These are phyloP conservation scores for Picochlorum sp. DNA, from an alignment of 139 green algal species.

Conservation along the genomic window DNA sequence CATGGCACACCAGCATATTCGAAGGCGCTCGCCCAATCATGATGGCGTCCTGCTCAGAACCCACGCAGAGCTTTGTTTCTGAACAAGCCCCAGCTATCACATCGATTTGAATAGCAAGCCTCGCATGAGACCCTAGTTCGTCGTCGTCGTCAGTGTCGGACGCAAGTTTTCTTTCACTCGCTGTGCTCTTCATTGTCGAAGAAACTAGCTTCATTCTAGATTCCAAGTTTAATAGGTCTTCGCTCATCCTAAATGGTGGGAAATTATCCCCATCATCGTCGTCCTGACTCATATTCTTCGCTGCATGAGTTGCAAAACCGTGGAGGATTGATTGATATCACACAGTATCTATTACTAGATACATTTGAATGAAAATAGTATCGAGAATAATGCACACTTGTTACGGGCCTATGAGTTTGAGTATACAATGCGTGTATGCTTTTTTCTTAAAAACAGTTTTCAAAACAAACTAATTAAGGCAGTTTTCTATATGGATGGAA, in stretches of 20 bases:
- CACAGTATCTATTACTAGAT: no score
- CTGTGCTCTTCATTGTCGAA: constrained; percentile 4
- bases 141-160: constrained; percentile 1
- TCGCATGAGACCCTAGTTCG: constrained; percentile 3
- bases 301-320: no score
- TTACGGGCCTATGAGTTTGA: no score
- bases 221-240: no score
- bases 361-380: no score
- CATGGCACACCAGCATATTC: constrained; percentile 38
- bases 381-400: no score
- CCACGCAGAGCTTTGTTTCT: constrained; percentile 17
- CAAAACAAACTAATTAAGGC: no score
- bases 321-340: no score
- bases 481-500: no score
- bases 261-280: not conserved
- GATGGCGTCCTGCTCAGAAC: constrained; percentile 31
- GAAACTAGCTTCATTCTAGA: not conserved
- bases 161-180: not conserved
- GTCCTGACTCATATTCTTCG: no score
- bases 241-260: not conserved
- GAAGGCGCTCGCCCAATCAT: constrained; percentile 44
- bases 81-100: constrained; percentile 38
- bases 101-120: constrained; percentile 37
- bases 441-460: no score
- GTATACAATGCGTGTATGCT: no score